These are phyloP conservation scores for Aquilaria yunnanensis DNA, from an alignment of 345 rosid genomes.

Conservation along the genomic window DNA sequence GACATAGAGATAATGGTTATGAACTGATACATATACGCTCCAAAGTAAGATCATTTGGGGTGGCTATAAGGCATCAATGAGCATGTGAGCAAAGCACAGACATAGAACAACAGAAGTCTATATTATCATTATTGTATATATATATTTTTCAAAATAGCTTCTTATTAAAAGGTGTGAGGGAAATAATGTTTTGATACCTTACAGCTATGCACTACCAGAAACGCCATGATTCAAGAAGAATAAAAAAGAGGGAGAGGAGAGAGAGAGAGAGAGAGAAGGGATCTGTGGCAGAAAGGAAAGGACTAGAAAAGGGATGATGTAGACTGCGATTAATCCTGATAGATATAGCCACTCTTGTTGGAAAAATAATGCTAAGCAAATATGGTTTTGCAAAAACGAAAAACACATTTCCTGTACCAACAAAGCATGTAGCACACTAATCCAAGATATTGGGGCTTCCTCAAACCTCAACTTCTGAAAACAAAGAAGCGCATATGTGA, in stretches of 20 bases:
- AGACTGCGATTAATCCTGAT: constrained; percentile 30
- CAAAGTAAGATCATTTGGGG: constrained; percentile 1
- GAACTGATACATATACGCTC: constrained; percentile 5
- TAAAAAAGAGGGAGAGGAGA: constrained; percentile 19
- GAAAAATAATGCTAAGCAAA: too few species aligned
- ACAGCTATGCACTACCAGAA: constrained; percentile 46
- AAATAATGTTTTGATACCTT: constrained; percentile 27
- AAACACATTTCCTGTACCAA: too few species aligned
- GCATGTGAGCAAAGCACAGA: constrained; percentile 30
- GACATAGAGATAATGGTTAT: constrained; percentile 8
- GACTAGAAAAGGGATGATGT: constrained; percentile 17
- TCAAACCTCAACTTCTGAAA: too few species aligned
- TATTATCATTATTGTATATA: too few species aligned
- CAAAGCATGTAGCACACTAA: too few species aligned
- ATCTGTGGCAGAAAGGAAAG: constrained; percentile 13
- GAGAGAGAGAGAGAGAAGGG: constrained; percentile 12
- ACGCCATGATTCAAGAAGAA: constrained; percentile 39
- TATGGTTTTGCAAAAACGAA: too few species aligned
- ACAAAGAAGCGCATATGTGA: too few species aligned
- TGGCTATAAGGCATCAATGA: constrained; percentile 2
- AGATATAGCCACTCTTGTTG: background rate
- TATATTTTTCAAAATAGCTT: too few species aligned
- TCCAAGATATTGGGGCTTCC: too few species aligned
- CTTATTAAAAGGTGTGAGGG: constrained; percentile 10
- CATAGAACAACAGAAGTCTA: constrained; percentile 8